Percentiles rank a stretch among this genome's conserved stretches.
These are phyloP conservation scores for Lactifluus subvellereus DNA, from an alignment of 768 basidiomycete species.

Conservation along the genomic window DNA sequence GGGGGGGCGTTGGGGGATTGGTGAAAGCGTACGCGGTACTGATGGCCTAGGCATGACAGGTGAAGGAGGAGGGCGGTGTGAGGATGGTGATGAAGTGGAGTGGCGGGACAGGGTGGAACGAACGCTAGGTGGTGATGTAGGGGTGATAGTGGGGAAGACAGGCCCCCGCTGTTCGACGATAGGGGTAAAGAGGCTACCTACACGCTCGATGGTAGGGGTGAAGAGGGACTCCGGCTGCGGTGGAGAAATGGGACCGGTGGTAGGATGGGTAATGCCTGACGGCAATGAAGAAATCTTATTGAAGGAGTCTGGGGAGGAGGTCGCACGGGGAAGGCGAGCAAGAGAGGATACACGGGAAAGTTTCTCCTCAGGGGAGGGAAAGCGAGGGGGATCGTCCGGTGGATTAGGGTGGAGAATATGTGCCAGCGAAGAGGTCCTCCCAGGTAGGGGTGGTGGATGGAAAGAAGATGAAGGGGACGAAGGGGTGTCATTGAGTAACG, in stretches of 20 bases:
- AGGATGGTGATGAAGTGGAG: conserved; percentile 25
- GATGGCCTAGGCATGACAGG: conserved; percentile 20
- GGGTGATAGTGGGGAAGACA: conserved; percentile 1
- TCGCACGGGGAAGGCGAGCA: conserved; percentile 5
- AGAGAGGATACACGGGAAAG: conserved; percentile 23
- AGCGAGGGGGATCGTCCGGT: conserved; percentile 21
- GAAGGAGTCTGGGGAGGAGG: conserved; percentile 8
- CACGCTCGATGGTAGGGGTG: conserved; percentile 17
- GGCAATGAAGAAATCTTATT: conserved; percentile 6
- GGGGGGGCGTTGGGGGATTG: conserved; percentile 23
- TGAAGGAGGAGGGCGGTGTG: conserved; percentile 20
- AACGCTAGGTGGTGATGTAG: conserved; percentile 17
- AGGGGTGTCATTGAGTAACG: conserved; percentile 63
- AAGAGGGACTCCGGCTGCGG: conserved; percentile 18
- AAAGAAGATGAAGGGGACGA: conserved; percentile 25
- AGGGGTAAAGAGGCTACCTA: conserved; percentile 15
- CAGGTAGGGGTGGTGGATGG: conserved; percentile 15
- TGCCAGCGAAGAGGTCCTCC: conserved; percentile 25
- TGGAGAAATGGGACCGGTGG: conserved; percentile 7
- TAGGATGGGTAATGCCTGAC: conserved; percentile 1
- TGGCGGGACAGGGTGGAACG: conserved; percentile 19
- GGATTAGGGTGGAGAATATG: conserved; percentile 25
- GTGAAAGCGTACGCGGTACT: conserved; percentile 19
- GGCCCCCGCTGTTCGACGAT: conserved; percentile 15
- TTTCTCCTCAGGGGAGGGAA: conserved; percentile 22